Percentiles rank a stretch among this genome's conserved stretches.
Conservation (phyloP, 1,284 basidiomycete genomes). For the Phellopilus nigrolimitatus region DNA sequence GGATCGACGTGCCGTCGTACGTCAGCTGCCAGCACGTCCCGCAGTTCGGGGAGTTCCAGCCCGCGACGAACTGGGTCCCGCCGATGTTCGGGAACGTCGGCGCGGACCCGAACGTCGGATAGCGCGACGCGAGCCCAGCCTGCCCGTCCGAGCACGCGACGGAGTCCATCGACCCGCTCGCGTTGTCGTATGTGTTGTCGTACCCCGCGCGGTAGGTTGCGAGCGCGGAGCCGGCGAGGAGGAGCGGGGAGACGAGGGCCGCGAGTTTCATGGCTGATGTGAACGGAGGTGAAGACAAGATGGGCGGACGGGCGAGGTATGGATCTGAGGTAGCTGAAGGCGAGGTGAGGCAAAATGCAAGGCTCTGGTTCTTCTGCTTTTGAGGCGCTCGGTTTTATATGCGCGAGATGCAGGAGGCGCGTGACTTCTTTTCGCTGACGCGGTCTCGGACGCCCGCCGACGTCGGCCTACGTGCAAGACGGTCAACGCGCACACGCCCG, state of each 20-base stretch:
- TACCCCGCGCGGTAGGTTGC: constrained; percentile 32
- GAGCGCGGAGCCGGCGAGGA: constrained; percentile 25
- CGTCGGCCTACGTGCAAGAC: too few species aligned
- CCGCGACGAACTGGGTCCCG: constrained; percentile 37
- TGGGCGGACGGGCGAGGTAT: too few species aligned
- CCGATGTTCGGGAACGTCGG: constrained; percentile 50
- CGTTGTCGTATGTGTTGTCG: constrained; percentile 41
- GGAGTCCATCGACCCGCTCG: constrained; percentile 28
- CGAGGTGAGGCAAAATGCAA: too few species aligned
- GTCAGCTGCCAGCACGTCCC: constrained; percentile 44
- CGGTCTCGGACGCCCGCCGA: too few species aligned
- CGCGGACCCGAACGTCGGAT: constrained; percentile 42
- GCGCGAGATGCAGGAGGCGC: too few species aligned
- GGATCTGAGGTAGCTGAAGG: too few species aligned
- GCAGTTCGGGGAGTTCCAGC: constrained; percentile 39
- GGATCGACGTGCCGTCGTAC: constrained; percentile 33
- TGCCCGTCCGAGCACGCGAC: constrained; percentile 49
- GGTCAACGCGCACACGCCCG: too few species aligned
- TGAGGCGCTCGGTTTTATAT: too few species aligned
- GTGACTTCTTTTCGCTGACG: too few species aligned
- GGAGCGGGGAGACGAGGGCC: constrained; percentile 7
- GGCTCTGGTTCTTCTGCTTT: too few species aligned
- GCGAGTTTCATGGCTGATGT: constrained; percentile 13
- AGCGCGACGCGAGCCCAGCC: constrained; percentile 43
- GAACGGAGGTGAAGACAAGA: too few species aligned